Evolutionary conservation across 108 stramenopile genomes (phyloP), one percentile per base, ranked within the genome.

Genomic region (Pinguiococcus pyrenoidosus): DNA sequence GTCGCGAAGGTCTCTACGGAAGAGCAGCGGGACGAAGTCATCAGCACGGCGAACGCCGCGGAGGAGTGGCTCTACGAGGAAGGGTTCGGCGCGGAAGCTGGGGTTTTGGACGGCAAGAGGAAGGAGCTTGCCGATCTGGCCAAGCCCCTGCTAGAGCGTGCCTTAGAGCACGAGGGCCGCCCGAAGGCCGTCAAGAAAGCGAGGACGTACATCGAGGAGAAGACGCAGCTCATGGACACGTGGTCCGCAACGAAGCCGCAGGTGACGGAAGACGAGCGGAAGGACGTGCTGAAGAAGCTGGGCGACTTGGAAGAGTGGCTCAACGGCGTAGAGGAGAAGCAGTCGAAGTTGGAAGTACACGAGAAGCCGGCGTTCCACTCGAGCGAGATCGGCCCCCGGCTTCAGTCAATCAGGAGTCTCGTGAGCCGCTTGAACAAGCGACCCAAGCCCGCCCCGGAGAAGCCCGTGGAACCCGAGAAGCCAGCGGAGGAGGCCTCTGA

Each of bases 41-140:
- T 56, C 14, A 69, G 80, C 30, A 43, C 75, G 35, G 75, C 82
- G 14, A 59, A 76, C 24, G 83, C 73, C 37, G 77, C 79, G 8
- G 87, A 89, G 63, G 91, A 94, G 5, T 99, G 97, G 97, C 72
- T 99, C 56, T 85, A 92, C 47, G 91, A 90, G 44, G 92, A 92
- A 17, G 94, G 87, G 30, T 81, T 75, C 66, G 71, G 62, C 53
- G 86, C 86, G 42, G 86, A 85, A 51, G 63, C 89, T 35, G 52
- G 54, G 1, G 82, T 83, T 6, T 89, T 84, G 68, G 44, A 77
- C 24, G 71, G 48, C 18, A 92, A 87, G 71, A 79, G 72, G 42
- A 57, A 43, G n/a, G 84, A 80, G 46, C 62, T 95, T 80, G 9
- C 82, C n/a, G n/a, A n/a, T n/a, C n/a, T n/a, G n/a, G n/a, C n/a